Conservation (phyloP, 495 filamentous ascomycete genomes). For the Penicillium turbatum region DNA sequence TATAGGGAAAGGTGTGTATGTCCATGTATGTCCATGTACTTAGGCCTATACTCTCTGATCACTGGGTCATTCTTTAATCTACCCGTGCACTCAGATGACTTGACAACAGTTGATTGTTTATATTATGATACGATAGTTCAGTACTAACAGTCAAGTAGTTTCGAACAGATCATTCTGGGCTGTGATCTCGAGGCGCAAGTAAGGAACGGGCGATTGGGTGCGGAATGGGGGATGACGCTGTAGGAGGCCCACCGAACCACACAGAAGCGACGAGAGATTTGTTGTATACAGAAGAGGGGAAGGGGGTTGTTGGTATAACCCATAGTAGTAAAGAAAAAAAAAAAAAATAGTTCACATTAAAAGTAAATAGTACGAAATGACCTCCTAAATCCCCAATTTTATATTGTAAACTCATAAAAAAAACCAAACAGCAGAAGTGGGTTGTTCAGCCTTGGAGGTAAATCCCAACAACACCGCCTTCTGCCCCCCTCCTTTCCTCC, state of each 20-base stretch:
- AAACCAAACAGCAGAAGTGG: constrained; percentile 1
- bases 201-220: constrained; percentile 36
- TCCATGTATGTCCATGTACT: neutral
- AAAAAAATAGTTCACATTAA: neutral
- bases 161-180: neutral
- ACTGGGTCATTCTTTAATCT: neutral
- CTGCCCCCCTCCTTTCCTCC: constrained; percentile 26
- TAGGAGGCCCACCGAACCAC: constrained; percentile 46
- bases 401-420: neutral
- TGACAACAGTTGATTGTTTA: too few relatives aligned
- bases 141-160: neutral
- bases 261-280: constrained; percentile 31
- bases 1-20: too few relatives aligned
- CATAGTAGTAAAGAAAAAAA: too few relatives aligned
- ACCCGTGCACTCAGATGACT: too few relatives aligned
- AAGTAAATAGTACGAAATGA: neutral
- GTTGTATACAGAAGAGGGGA: neutral
- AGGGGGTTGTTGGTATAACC: neutral
- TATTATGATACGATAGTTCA: neutral
- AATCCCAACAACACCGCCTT: constrained; percentile 39
- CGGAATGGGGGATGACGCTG: constrained; percentile 43
- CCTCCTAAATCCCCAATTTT: neutral
- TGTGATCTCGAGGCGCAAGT: constrained; percentile 18
- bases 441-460: constrained; percentile 3
- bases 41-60: neutral